Conservation (phyloP, 1,139 yeast species). For the Taphrina flavorubra region DNA sequence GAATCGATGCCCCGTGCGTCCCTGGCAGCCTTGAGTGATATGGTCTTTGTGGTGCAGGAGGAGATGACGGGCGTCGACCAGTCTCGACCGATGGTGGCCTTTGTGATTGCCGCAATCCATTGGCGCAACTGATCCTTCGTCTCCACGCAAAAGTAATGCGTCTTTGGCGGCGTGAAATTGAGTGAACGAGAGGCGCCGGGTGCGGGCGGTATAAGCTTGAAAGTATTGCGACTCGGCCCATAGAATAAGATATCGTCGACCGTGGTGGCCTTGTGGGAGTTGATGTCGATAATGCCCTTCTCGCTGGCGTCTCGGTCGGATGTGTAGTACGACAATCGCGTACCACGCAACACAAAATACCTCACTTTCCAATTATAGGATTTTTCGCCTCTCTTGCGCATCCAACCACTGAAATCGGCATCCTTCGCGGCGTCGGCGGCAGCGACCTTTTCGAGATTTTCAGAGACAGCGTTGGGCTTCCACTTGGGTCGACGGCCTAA, state of each 20-base stretch:
- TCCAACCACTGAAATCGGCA: constrained; percentile 89
- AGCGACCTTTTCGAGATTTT: constrained; percentile 77
- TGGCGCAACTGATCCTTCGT: constrained; percentile 86
- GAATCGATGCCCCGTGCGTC: constrained; percentile 56
- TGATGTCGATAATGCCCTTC: constrained; percentile 91
- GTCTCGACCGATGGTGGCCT: constrained; percentile 94
- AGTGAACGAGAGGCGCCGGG: constrained; percentile 87
- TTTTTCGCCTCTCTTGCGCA: constrained; percentile 89
- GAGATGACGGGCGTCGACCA: constrained; percentile 85
- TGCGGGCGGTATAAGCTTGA: constrained; percentile 93
- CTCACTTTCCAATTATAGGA: constrained; percentile 89
- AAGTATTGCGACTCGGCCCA: constrained; percentile 89
- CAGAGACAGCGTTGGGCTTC: constrained; percentile 73
- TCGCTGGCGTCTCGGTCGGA: constrained; percentile 81
- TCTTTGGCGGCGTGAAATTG: constrained; percentile 94
- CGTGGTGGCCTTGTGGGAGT: constrained; percentile 89
- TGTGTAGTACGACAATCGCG: constrained; percentile 85
- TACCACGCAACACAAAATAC: constrained; percentile 87
- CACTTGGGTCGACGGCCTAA: constrained; percentile 39
- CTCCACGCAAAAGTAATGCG: constrained; percentile 95
- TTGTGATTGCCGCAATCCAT: constrained; percentile 95
- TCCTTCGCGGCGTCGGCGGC: constrained; percentile 79
- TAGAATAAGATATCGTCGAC: constrained; percentile 91
- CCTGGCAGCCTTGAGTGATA: constrained; percentile 82
- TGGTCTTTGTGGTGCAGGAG: constrained; percentile 92